Base-by-base conservation (phyloP, 257 asterid species). In the Parsonsia alboflavescens region DNA sequence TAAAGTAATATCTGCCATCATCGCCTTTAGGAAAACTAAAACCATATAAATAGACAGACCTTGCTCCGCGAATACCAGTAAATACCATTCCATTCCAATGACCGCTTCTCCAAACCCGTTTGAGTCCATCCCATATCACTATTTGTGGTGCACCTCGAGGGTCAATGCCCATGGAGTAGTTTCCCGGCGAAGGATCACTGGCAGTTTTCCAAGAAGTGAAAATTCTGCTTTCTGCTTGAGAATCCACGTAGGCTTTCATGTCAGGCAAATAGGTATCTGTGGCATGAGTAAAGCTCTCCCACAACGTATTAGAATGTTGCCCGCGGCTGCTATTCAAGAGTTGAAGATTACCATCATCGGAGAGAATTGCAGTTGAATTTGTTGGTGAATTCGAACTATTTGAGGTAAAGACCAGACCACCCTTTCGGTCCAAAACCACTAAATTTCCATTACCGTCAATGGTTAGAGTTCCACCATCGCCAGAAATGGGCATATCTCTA, bases 31-130 rank as follows among this genome's bases (percentile, higher is more conserved):
- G 1, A 17, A 85, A 75, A 79, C 64, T 80, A 77, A 93, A 93
- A 28, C 98, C 98, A 45, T 73, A 85, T 0, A 61, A 52, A 17
- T 64, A 80, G 6, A 61, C 59, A 10, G 88, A 56, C 63, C 73
- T 81, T 78, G 85, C 76, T 0, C 77, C 77, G 0, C 84, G 89
- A 8, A 93, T 73, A 0, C 98, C 98, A 0, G 42, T 74, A 68
- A 93, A 93, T 1, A 73, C 46, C 30, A 77, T 24, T 2, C 95
- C 91, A 65, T 83, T 81, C 86, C 87, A 93, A 42, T 88, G 82
- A 24, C 97, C 98, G 41, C 92, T 93, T 78, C 97, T 87, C 98
- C 97, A 93, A 41, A 71, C 82, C 36, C 96, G 82, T 16, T 80
- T 74, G 8, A 0, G 22, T 41, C 95, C 96, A 30, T 89, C 89